Conservation (phyloP, 768 basidiomycete species). For the Harrya chromipes region DNA sequence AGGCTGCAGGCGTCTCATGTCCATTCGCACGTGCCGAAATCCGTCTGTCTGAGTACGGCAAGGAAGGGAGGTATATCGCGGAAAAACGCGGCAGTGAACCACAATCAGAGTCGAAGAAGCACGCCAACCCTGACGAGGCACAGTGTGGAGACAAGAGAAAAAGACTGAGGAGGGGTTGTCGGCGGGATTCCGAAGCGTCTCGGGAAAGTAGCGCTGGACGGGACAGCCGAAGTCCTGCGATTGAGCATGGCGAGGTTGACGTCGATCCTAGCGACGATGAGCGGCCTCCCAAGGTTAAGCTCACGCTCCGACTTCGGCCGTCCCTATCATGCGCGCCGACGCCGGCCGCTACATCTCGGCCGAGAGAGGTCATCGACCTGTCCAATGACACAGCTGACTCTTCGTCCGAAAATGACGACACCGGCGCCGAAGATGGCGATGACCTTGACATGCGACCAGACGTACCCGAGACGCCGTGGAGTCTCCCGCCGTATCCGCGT, state of each 20-base stretch:
- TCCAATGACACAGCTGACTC: slow-evolving; percentile 34
- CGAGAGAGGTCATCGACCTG: slow-evolving; percentile 39
- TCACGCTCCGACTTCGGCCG: slow-evolving; percentile 60
- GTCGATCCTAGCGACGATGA: slow-evolving; percentile 33
- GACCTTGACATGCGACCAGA: slow-evolving; percentile 19
- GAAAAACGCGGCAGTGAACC: slow-evolving; percentile 25
- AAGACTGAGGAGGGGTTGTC: slow-evolving; percentile 35
- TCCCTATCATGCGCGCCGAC: slow-evolving; percentile 26
- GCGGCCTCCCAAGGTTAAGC: slow-evolving; percentile 60
- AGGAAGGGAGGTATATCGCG: slow-evolving; percentile 39
- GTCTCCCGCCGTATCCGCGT: slow-evolving; percentile 54
- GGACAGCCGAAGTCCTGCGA: slow-evolving; percentile 22
- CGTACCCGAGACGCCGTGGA: slow-evolving; percentile 41
- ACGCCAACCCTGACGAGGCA: slow-evolving; percentile 29
- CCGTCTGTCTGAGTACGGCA: slow-evolving; percentile 62
- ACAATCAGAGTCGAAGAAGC: slow-evolving; percentile 45
- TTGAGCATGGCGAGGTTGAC: slow-evolving; percentile 23
- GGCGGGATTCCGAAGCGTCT: slow-evolving; percentile 18
- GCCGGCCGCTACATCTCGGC: slow-evolving; percentile 7
- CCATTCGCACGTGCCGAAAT: slow-evolving; percentile 76
- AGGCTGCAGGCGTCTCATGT: slow-evolving; percentile 71
- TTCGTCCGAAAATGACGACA: slow-evolving; percentile 39
- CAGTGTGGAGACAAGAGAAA: slow-evolving; percentile 48
- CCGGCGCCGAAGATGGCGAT: slow-evolving; percentile 19
- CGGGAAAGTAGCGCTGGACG: slow-evolving; percentile 7